Conservation (phyloP, 1,284 basidiomycete species). For the Rhodotorula sp. region DNA sequence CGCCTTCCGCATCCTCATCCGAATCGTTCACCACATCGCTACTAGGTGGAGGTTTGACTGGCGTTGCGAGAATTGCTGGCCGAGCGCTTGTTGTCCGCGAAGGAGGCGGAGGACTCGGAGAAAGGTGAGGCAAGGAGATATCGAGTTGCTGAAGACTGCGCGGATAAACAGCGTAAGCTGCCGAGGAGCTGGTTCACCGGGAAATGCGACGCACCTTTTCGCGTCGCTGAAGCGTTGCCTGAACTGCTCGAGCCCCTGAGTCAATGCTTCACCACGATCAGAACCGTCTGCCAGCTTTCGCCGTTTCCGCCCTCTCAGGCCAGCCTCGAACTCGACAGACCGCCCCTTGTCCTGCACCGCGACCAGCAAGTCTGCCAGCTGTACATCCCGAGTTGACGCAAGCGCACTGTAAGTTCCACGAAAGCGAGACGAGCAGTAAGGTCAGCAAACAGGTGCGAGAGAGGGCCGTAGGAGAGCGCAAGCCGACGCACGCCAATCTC, state of each 20-base stretch:
- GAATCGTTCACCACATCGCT: constrained; percentile 12
- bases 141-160: constrained; percentile 28
- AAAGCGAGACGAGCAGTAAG: too few relatives aligned
- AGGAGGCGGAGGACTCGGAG: constrained; percentile 22
- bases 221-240: constrained; percentile 14
- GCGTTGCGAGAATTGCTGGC: too few relatives aligned
- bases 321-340: constrained; percentile 30
- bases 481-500: constrained; percentile 5
- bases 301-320: constrained; percentile 24
- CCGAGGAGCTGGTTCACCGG: neutral
- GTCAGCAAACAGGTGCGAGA: neutral
- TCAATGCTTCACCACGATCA: neutral
- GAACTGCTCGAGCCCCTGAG: constrained; percentile 30
- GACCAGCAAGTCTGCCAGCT: constrained; percentile 36
- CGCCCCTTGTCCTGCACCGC: constrained; percentile 35
- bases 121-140: constrained; percentile 26
- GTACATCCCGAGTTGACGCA: constrained; percentile 7
- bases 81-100: neutral
- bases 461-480: neutral
- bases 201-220: constrained; percentile 13
- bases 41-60: neutral
- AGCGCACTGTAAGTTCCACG: constrained; percentile 15
- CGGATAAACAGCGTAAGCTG: neutral
- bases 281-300: constrained; percentile 9
- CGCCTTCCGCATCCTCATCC: constrained; percentile 27